Base-by-base conservation (phyloP, 306 rosid genomes). In the Castanospermum australe region DNA sequence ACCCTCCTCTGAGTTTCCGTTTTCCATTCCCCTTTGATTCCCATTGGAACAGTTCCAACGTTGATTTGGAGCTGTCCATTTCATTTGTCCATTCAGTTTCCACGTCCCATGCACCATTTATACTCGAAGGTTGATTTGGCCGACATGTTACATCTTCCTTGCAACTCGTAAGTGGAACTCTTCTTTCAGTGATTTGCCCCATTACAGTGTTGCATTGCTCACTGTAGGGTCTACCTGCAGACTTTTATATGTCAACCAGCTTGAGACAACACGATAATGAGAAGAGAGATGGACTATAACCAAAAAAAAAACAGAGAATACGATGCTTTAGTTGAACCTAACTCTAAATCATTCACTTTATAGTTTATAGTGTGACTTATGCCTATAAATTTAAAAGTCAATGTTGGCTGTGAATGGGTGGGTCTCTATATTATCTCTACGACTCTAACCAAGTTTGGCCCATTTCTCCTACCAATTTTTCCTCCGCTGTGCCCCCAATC, bases 321-420 rank as follows among this genome's bases (percentile, higher is more conserved):
- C 48, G 39, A 82, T 63, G 73, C 30, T 61, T 69, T 60, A 82
- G 78, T 76, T 76, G 82, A 82, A 77, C 78, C 79, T 63, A 67
- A 57, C 76, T 56, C 30, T 30, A 2, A 52, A 78, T 68, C 76
- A 78, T 78, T 57, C 70, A 42, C 70, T 42, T 14, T 30, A 17
- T 14, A 39, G 52, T 42, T 14, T 30, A 17, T 14, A 39, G 52
- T 65, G 59, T 36, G 6, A 45, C 57, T 59, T 42, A 25, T 74
- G 59, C 79, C 79, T n/a, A 42, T 38, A 21, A 13, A 11, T 21
- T 4, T 24, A 4, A 8, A 33, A 36, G 72, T 64, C 78, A 36
- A 13, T 35, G 8, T 72, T 47, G 42, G 25, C n/a, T 13, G 52
- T 21, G 42, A 56, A 14, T 1, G 39, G 39, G 2, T 21, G 66